A percentile compares a stretch with the other conserved stretches of the same genome.
Evolutionary conservation across 192 early-diverging fungal genomes (phyloP).

Genomic region (Diversispora epigaea): DNA sequence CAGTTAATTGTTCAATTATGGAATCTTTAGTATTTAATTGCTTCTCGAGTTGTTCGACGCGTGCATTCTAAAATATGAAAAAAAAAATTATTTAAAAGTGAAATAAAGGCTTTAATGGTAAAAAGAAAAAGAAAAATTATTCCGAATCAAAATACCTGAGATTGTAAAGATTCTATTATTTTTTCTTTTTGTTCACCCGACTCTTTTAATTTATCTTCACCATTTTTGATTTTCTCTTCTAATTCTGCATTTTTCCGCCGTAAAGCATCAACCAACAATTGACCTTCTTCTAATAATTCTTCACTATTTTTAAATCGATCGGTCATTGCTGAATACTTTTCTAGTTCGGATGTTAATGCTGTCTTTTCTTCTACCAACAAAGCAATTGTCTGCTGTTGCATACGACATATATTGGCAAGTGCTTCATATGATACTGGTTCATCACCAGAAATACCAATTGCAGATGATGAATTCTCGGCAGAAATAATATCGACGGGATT

Average conservation of each 20-base stretch:
- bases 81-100: background rate
- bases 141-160: background rate
- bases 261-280: slow-evolving; percentile 30
- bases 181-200: slow-evolving; percentile 13
- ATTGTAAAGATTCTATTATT: slow-evolving; percentile 22
- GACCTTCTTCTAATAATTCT: slow-evolving; percentile 27
- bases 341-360: slow-evolving; percentile 6
- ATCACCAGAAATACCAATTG: background rate
- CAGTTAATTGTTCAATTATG: slow-evolving; percentile 27
- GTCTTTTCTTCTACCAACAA: slow-evolving; percentile 24
- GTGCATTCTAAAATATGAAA: slow-evolving; percentile 1
- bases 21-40: slow-evolving; percentile 29
- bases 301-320: slow-evolving; percentile 30
- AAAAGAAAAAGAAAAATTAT: background rate
- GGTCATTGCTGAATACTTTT: slow-evolving; percentile 30
- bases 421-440: slow-evolving; percentile 6
- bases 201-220: slow-evolving; percentile 2
- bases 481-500: background rate
- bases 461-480: background rate
- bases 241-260: slow-evolving; percentile 25
- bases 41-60: slow-evolving; percentile 19
- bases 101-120: background rate
- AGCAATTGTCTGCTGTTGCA: slow-evolving; percentile 25
- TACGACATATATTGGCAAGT: slow-evolving; percentile 23
- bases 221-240: slow-evolving; percentile 18